Percentiles rank a stretch among this genome's conserved stretches.
Evolutionary conservation across 768 basidiomycete genomes (phyloP).

Genomic region (Crucibulum laeve): DNA sequence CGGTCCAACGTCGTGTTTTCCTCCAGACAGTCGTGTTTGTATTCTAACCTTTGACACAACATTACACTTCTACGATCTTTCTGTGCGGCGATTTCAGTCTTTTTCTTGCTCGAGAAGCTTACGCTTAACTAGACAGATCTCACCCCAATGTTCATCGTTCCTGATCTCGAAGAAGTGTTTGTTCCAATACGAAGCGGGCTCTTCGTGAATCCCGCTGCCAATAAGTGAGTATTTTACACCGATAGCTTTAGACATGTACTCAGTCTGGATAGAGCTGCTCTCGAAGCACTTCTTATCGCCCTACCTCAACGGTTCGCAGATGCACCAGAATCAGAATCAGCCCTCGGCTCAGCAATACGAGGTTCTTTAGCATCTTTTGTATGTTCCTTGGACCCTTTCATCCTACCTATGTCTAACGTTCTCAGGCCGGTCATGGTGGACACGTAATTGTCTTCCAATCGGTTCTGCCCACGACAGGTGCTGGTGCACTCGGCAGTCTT

Average conservation of each 20-base stretch:
- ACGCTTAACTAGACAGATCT: constrained; percentile 38
- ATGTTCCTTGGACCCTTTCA: constrained; percentile 18
- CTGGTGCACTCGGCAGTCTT: constrained; percentile 57
- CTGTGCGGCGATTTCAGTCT: constrained; percentile 46
- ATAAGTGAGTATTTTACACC: constrained; percentile 44
- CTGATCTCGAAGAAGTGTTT: constrained; percentile 93
- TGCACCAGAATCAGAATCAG: constrained; percentile 47
- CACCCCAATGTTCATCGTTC: constrained; percentile 71
- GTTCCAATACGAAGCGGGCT: constrained; percentile 68
- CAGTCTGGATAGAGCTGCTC: constrained; percentile 37
- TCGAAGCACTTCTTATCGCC: constrained; percentile 62
- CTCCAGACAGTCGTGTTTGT: constrained; percentile 53
- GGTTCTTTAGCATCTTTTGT: constrained; percentile 72
- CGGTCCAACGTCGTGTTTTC: constrained; percentile 52
- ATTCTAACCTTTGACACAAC: constrained; percentile 79
- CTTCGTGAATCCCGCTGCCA: constrained; percentile 71
- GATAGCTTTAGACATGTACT: neutral
- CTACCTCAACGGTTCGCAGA: constrained; percentile 61
- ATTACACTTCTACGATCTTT: constrained; percentile 86
- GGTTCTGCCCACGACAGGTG: constrained; percentile 65
- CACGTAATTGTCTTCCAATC: constrained; percentile 72
- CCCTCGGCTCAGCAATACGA: constrained; percentile 74
- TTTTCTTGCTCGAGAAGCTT: constrained; percentile 14
- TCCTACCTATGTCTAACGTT: neutral
- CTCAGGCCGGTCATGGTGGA: constrained; percentile 66